These are phyloP conservation scores for Ganoderma lucidum DNA, from an alignment of 1,284 basidiomycete species.

Conservation along the genomic window DNA sequence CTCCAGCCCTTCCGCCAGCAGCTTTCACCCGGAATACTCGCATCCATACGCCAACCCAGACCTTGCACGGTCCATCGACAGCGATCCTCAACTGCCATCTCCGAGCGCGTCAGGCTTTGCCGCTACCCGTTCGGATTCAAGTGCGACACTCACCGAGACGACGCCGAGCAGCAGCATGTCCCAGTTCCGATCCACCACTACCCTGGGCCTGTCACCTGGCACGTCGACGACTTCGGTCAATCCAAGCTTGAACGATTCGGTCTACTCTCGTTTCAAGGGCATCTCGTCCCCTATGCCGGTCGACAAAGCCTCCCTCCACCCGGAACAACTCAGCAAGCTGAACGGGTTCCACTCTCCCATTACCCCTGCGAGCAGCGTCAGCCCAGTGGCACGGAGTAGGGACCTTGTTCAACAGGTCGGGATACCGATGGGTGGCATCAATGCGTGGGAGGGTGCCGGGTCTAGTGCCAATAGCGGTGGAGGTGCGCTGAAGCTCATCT, in stretches of 20 bases:
- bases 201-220: slow-evolving; percentile 54
- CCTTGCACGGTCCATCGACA: slow-evolving; percentile 46
- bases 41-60: slow-evolving; percentile 85
- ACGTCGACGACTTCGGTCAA: slow-evolving; percentile 55
- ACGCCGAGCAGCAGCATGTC: slow-evolving; percentile 46
- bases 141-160: slow-evolving; percentile 61
- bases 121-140: slow-evolving; percentile 55
- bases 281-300: slow-evolving; percentile 44
- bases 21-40: slow-evolving; percentile 37
- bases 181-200: slow-evolving; percentile 48
- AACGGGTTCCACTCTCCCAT: slow-evolving; percentile 24
- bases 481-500: slow-evolving; percentile 69
- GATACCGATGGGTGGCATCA: slow-evolving; percentile 45
- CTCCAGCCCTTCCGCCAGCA: slow-evolving; percentile 33
- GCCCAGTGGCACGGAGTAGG: slow-evolving; percentile 35
- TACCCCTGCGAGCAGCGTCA: slow-evolving; percentile 13
- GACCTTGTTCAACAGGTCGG: slow-evolving; percentile 43
- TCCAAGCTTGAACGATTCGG: slow-evolving; percentile 43
- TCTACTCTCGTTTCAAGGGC: slow-evolving; percentile 35
- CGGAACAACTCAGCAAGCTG: slow-evolving; percentile 28
- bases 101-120: slow-evolving; percentile 33
- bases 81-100: slow-evolving; percentile 47
- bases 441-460: slow-evolving; percentile 55
- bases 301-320: slow-evolving; percentile 35
- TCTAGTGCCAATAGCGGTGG: slow-evolving; percentile 34